These are phyloP conservation scores for Globisporangium irregulare DNA, from an alignment of 352 stramenopile species.

Conservation along the genomic window DNA sequence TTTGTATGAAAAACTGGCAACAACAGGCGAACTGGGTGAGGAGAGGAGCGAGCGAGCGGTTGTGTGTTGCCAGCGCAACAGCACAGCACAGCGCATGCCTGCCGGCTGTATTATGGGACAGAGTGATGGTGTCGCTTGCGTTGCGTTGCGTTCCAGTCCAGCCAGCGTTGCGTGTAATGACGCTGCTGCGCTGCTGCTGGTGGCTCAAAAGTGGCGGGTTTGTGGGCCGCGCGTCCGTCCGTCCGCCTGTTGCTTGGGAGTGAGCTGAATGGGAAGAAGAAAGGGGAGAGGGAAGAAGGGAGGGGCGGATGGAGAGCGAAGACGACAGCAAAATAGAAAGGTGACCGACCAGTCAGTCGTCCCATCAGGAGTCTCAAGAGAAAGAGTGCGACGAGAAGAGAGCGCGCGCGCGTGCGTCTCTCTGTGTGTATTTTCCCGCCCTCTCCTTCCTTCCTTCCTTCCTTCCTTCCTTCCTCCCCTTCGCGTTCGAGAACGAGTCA, in stretches of 20 bases:
- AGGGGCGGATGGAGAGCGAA: neutral
- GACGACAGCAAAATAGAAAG: slow-evolving; percentile 10
- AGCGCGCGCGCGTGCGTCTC: neutral
- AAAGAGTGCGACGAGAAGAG: neutral
- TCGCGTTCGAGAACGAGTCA: slow-evolving; percentile 5
- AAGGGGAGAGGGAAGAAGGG: slow-evolving; percentile 6
- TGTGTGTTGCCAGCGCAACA: neutral
- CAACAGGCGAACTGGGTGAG: neutral
- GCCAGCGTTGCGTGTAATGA: neutral
- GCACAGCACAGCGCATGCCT: too few relatives aligned
- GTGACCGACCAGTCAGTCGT: slow-evolving; percentile 1
- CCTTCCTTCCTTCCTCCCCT: neutral
- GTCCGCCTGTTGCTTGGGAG: neutral
- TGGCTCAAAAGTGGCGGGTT: neutral
- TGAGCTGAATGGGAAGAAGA: slow-evolving; percentile 6
- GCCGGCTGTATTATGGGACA: neutral
- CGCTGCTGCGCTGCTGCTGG: neutral
- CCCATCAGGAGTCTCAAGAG: slow-evolving; percentile 4
- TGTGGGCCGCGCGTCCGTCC: too few relatives aligned
- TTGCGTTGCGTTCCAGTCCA: too few relatives aligned
- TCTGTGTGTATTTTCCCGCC: slow-evolving; percentile 13
- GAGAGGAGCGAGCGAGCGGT: neutral
- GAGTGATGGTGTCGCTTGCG: neutral
- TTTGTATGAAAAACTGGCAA: slow-evolving; percentile 1
- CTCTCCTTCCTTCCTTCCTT: too few relatives aligned